Percentiles rank a stretch among this genome's conserved stretches.
Conservation (phyloP, 1,139 yeast species). For the Geotrichum europaeum region DNA sequence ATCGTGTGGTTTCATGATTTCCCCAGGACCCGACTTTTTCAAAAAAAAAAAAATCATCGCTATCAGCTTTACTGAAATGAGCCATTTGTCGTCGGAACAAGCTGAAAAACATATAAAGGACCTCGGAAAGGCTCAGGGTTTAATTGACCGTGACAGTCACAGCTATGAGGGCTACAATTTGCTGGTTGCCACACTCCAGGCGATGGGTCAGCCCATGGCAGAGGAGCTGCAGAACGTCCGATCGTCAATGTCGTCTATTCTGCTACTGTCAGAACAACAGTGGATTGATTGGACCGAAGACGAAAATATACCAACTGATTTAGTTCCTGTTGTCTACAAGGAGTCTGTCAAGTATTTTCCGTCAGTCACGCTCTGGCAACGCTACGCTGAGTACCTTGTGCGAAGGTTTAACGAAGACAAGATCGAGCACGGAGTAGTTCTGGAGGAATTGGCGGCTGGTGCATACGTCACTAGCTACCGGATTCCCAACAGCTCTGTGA, state of each 20-base stretch:
- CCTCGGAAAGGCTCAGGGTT: not conserved
- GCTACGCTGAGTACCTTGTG: slow-evolving; percentile 23
- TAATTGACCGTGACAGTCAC: slow-evolving; percentile 8
- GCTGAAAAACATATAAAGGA: not conserved
- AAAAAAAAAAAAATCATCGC: not conserved
- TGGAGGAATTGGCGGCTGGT: slow-evolving; percentile 14
- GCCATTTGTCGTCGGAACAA: not conserved
- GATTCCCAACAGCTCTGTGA: slow-evolving; percentile 33
- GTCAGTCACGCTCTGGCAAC: slow-evolving; percentile 21
- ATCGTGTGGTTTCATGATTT: not conserved
- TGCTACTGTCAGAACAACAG: slow-evolving; percentile 21
- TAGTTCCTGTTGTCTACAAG: slow-evolving; percentile 20
- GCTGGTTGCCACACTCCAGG: slow-evolving; percentile 4
- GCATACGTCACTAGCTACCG: slow-evolving; percentile 36
- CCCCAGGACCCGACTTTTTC: not conserved
- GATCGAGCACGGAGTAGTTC: slow-evolving; percentile 12
- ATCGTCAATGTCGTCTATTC: slow-evolving; percentile 17
- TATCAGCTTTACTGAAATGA: not conserved
- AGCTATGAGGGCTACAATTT: slow-evolving; percentile 10
- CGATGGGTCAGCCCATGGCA: slow-evolving; percentile 9
- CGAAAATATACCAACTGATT: slow-evolving; percentile 4
- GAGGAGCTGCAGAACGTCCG: slow-evolving; percentile 22
- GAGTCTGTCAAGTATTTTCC: slow-evolving; percentile 23
- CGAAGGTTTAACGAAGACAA: slow-evolving; percentile 13
- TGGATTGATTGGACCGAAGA: slow-evolving; percentile 22